A percentile compares a stretch with the other conserved stretches of the same genome.
Evolutionary conservation across 2,329 filamentous ascomycete species (phyloP).

Genomic region (Cercospora zeina): DNA sequence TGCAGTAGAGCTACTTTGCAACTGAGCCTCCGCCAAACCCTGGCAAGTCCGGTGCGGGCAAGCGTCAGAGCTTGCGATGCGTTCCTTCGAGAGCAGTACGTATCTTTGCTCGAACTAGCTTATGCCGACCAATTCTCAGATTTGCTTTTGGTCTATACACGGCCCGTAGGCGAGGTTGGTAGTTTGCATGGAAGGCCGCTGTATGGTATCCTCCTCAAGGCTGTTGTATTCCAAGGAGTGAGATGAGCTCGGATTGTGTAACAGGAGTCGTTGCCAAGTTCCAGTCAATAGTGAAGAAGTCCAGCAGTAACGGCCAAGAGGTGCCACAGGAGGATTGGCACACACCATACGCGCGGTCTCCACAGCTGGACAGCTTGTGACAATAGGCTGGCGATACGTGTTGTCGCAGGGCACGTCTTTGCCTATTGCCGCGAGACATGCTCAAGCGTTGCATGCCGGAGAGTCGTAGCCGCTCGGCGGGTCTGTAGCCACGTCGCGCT

Average conservation of each 20-base stretch:
- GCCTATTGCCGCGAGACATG: not conserved
- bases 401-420: not conserved
- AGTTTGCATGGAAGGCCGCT: not conserved
- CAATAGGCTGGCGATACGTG: not conserved
- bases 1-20: not conserved
- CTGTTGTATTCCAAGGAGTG: not conserved
- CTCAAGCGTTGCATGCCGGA: not conserved
- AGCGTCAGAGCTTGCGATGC: slow-evolving; percentile 5
- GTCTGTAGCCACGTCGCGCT: not conserved
- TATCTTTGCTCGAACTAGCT: not conserved
- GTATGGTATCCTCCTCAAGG: not conserved
- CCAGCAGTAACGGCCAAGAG: not conserved
- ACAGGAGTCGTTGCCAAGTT: not conserved
- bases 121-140: not conserved
- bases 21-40: not conserved
- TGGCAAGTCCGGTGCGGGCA: not conserved
- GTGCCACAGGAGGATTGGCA: not conserved
- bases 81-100: slow-evolving; percentile 1
- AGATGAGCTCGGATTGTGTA: not conserved
- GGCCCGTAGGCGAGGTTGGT: not conserved
- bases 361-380: not conserved
- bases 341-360: not conserved
- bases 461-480: not conserved
- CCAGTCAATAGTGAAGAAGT: not conserved
- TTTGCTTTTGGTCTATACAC: not conserved